A percentile compares a stretch with the other conserved stretches of the same genome.
These are phyloP conservation scores for Artemisia tridentata DNA, from an alignment of 129 eudicot species.

Conservation along the genomic window DNA sequence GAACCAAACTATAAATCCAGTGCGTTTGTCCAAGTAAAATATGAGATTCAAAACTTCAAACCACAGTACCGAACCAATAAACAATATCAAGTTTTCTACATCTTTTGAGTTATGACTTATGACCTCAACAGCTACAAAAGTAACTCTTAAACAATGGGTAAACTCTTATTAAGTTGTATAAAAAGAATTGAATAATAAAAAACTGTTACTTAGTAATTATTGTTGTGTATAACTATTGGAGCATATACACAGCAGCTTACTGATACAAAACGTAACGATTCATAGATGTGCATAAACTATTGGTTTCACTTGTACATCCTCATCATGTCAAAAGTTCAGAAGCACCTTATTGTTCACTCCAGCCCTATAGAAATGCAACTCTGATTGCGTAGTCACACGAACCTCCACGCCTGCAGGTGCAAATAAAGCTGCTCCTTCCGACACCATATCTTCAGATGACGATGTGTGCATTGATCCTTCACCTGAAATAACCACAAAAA, in stretches of 20 bases:
- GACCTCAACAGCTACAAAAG: too few species aligned
- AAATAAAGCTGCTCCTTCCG: conserved; percentile 66
- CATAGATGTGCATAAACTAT: conserved; percentile 10
- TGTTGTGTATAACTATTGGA: conserved; percentile 12
- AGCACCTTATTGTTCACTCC: conserved; percentile 71
- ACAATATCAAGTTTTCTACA: too few species aligned
- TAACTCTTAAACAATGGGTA: neutral
- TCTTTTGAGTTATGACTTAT: too few species aligned
- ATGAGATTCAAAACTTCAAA: too few species aligned
- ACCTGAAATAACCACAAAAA: conserved; percentile 59
- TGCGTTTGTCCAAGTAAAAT: too few species aligned
- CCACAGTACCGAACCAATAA: too few species aligned
- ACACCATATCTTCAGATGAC: conserved; percentile 36
- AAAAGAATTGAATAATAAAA: conserved; percentile 10
- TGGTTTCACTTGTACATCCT: too few species aligned
- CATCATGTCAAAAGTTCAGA: conserved; percentile 26
- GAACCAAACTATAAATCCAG: too few species aligned
- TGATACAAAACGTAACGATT: conserved; percentile 15
- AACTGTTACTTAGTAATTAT: conserved; percentile 14
- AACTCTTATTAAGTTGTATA: neutral
- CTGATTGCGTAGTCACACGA: conserved; percentile 29
- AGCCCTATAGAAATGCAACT: conserved; percentile 65
- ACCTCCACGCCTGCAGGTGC: conserved; percentile 61
- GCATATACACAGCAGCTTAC: conserved; percentile 11
- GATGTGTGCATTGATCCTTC: conserved; percentile 45